Base-by-base conservation (phyloP, 345 rosid species). In the Euclidium syriacum region DNA sequence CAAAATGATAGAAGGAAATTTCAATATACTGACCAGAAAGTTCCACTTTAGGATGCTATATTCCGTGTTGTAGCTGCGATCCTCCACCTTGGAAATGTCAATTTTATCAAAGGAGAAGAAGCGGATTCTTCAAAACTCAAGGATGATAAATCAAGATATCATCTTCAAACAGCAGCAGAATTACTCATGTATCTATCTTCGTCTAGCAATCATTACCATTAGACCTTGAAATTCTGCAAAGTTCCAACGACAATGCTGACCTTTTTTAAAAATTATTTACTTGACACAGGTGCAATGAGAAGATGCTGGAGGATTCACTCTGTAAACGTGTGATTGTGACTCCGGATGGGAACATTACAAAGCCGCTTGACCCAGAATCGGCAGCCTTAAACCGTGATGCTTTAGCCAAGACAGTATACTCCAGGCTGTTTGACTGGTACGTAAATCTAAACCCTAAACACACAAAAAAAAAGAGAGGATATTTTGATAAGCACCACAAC, bases 241-340 rank as follows among this genome's bases (percentile, higher is more conserved):
- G 38, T 40, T 33, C 56, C 38, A 36, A 29, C n/a, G 55, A 24
- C 29, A 53, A 19, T 43, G 19, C 26, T 59, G 57, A 68, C 10
- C 29, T 12, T 2, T 14, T 35, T 56, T 42, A 4, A 30, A 4
- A 30, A 67, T 19, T 3, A 11, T 53, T 33, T 14, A 58, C 49
- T 71, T 51, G 39, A 46, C 32, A 23, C 60, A 86, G 94, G 85
- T 86, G 89, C 62, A 65, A 86, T 73, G 89, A 74, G 66, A 80
- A 80, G 75, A 76, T 77, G 70, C 72, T 86, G 51, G 89, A 86
- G 67, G 82, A 80, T 68, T 82, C 89, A 30, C 83, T 86, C 40
- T 81, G 85, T 68, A 86, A 86, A 73, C 94, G 89, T 65, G 94
- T 83, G 34, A 83, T 83, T 67, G 89, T 86, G 18, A 86, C 94